Evolutionary conservation across 768 basidiomycete genomes (phyloP).

Genomic region (Lactarius sp.): DNA sequence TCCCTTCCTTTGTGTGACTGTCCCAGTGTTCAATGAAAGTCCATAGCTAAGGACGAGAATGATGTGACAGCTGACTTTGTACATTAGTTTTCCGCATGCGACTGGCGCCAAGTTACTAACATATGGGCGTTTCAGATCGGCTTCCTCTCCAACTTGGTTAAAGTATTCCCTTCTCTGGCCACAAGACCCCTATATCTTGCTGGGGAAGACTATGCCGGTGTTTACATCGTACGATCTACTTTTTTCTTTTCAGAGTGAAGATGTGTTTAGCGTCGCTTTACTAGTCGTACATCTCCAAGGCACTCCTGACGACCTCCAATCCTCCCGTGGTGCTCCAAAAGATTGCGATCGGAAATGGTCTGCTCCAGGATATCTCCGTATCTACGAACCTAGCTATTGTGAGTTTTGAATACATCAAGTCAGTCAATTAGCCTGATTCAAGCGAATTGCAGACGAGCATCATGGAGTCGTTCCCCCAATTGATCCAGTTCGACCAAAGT

Average conservation of each 20-base stretch:
- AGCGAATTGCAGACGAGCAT: constrained; percentile 42
- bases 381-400: constrained; percentile 52
- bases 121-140: constrained; percentile 46
- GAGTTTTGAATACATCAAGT: neutral
- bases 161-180: constrained; percentile 65
- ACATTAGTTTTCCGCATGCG: neutral
- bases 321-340: constrained; percentile 66
- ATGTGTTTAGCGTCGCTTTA: neutral
- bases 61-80: constrained; percentile 23
- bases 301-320: constrained; percentile 55
- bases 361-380: constrained; percentile 47
- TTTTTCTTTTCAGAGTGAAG: neutral
- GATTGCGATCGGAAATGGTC: constrained; percentile 67
- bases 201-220: constrained; percentile 74
- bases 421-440: neutral
- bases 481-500: constrained; percentile 65
- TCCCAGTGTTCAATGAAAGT: neutral
- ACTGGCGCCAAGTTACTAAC: neutral
- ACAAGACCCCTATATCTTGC: constrained; percentile 62
- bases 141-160: constrained; percentile 65
- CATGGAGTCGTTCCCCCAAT: constrained; percentile 68
- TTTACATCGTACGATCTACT: constrained; percentile 51
- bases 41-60: constrained; percentile 36
- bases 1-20: neutral
- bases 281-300: constrained; percentile 72